These are phyloP conservation scores for Hypoxylon sp. DNA, from an alignment of 2,329 filamentous ascomycete species.

Conservation along the genomic window DNA sequence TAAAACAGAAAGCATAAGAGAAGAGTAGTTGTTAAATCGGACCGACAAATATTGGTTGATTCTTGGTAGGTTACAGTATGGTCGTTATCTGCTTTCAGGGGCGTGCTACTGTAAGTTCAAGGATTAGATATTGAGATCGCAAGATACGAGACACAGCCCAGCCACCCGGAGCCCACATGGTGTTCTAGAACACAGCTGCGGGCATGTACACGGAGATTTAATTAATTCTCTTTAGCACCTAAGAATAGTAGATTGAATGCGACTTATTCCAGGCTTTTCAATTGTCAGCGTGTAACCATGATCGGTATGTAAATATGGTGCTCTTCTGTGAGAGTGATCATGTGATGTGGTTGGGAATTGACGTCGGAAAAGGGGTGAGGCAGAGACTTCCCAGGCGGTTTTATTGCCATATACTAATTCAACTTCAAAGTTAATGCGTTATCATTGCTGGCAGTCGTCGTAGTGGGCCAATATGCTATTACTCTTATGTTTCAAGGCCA, in stretches of 20 bases:
- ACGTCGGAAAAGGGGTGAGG: neutral
- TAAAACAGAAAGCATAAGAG: neutral
- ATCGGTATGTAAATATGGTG: neutral
- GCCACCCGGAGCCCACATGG: slow-evolving; percentile 29
- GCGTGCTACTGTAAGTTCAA: slow-evolving; percentile 3
- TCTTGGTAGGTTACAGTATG: neutral
- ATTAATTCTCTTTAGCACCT: neutral
- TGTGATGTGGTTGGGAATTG: neutral
- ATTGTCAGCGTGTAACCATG: neutral
- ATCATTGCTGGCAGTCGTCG: neutral
- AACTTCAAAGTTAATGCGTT: neutral
- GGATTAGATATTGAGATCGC: slow-evolving; percentile 14
- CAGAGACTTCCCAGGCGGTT: neutral
- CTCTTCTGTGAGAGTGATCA: neutral
- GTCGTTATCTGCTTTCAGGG: neutral
- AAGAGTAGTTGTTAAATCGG: neutral
- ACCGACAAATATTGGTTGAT: neutral
- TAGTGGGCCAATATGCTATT: neutral
- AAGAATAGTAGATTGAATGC: neutral
- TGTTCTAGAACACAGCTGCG: slow-evolving; percentile 21
- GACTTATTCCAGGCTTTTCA: neutral
- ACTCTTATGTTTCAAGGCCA: neutral
- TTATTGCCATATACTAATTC: neutral
- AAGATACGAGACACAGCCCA: slow-evolving; percentile 32
- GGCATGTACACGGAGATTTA: neutral